A percentile compares a stretch with the other conserved stretches of the same genome.
Conservation (phyloP, 1,284 basidiomycete genomes). For the Gymnopus androsaceus region DNA sequence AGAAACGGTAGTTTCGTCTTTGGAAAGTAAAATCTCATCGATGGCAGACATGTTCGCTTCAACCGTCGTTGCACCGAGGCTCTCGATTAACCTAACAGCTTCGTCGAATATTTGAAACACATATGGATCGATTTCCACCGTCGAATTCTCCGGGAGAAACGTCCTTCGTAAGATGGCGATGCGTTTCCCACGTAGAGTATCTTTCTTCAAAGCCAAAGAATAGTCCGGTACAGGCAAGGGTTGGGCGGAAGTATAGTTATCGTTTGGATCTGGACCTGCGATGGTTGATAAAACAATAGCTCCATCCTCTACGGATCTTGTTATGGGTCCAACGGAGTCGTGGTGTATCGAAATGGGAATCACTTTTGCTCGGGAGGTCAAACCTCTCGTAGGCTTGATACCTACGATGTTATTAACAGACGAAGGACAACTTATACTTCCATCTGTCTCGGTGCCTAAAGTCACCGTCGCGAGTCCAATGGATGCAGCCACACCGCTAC, state of each 20-base stretch:
- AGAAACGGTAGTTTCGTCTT: slow-evolving; percentile 56
- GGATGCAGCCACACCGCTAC: slow-evolving; percentile 62
- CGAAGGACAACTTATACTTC: slow-evolving; percentile 49
- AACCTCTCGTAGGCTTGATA: slow-evolving; percentile 53
- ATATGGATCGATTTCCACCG: slow-evolving; percentile 43
- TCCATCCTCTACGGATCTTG: slow-evolving; percentile 58
- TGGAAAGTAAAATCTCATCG: slow-evolving; percentile 48
- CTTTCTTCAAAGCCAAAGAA: slow-evolving; percentile 47
- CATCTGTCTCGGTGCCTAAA: slow-evolving; percentile 56
- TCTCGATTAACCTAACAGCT: slow-evolving; percentile 46
- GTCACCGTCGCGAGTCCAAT: slow-evolving; percentile 58
- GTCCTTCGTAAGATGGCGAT: too few species aligned
- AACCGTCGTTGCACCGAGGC: slow-evolving; percentile 59
- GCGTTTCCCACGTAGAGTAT: slow-evolving; percentile 55
- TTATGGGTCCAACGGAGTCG: slow-evolving; percentile 66
- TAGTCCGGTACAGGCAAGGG: slow-evolving; percentile 56
- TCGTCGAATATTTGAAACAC: slow-evolving; percentile 50
- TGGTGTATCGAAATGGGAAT: slow-evolving; percentile 45
- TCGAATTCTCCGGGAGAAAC: slow-evolving; percentile 53
- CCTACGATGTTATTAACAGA: slow-evolving; percentile 49
- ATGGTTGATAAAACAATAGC: slow-evolving; percentile 61
- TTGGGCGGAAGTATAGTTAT: slow-evolving; percentile 62
- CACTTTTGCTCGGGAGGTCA: slow-evolving; percentile 45
- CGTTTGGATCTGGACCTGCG: slow-evolving; percentile 59
- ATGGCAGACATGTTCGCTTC: slow-evolving; percentile 63